Evolutionary conservation across 2,329 filamentous ascomycete genomes (phyloP), one percentile per base, ranked within the genome.

Genomic region (Penicillium sp.): DNA sequence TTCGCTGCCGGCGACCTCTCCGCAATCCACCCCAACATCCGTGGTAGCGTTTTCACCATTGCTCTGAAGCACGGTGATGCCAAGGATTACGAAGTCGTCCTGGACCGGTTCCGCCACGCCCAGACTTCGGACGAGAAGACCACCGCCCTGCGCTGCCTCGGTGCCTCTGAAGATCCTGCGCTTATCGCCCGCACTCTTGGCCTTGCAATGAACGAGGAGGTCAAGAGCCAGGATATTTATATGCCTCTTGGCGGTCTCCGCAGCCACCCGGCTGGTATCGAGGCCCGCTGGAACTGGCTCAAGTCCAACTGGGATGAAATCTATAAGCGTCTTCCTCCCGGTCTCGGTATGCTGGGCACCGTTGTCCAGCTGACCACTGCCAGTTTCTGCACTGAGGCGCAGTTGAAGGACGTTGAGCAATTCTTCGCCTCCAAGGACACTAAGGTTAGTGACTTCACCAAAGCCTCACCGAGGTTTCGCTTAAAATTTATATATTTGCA

Each of bases 191-290:
- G 85, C 59, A 93, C 91, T 3, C 82, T 97, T 14, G 83, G 80
- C 30, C 80, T 97, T 60, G 82, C 91, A 31, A 82, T 92, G 55
- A 85, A 86, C 71, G 85, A 87, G 59, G 88, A 96, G 63, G 88
- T 97, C 75, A 96, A 95, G 80, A 91, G 89, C 61, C 93, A 97
- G 74, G 93, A 97, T 73, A 87, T 97, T 61, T 97, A 96, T 77
- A 86, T 96, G 71, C 92, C 93, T 1, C 84, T 94, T 37, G 84
- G 85, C 33, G 89, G 89, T 8, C 83, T 97, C 28, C 85, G 92
- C 56, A 84, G 84, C 50, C 90, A 95, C 70, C 78, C 85, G 8
- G 85, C 86, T 41, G 93, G 93, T 63, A 88, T 96, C 53, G 80
- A 89, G 55, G 89, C 89, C 8, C 82, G 96, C 55, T 97, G 89